phyloP scores from a whole-genome alignment of 768 basidiomycete species.

The button mushroom (Agaricus bisporus) region DNA sequence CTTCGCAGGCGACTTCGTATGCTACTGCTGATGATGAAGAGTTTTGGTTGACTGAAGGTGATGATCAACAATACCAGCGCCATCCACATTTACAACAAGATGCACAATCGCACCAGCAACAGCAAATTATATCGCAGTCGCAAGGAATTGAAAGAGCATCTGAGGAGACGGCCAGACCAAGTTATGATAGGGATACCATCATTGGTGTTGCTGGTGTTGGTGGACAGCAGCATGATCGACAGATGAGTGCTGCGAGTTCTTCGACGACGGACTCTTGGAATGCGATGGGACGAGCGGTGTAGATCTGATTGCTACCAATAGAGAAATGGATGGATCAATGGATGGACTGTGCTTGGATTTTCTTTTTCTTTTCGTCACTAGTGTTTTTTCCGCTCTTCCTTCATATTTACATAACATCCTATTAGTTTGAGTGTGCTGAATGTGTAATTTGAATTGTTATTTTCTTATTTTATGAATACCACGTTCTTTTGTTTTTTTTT shows the following conservation, averaged over 20 bases:
- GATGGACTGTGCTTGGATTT: slow-evolving; percentile 12
- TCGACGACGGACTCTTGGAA: slow-evolving; percentile 27
- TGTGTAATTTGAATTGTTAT: slow-evolving; percentile 9
- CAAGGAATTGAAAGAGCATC: not conserved
- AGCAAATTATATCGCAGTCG: not conserved
- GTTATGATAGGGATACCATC: slow-evolving; percentile 24
- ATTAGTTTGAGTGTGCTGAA: slow-evolving; percentile 5
- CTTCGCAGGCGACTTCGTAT: slow-evolving; percentile 1
- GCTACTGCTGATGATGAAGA: slow-evolving; percentile 37
- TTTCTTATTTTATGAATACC: not conserved
- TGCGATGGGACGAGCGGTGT: slow-evolving; percentile 32
- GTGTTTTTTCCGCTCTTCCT: not conserved
- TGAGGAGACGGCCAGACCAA: slow-evolving; percentile 9
- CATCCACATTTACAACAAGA: not conserved
- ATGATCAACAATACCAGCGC: not conserved
- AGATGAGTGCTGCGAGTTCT: slow-evolving; percentile 18
- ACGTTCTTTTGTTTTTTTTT: not conserved
- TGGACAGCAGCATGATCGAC: slow-evolving; percentile 19
- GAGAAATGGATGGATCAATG: slow-evolving; percentile 18
- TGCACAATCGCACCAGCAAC: slow-evolving; percentile 7
- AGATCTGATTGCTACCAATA: no score
- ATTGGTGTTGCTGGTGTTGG: slow-evolving; percentile 12
- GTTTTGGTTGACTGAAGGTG: slow-evolving; percentile 20
- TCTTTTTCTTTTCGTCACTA: slow-evolving; percentile 11
- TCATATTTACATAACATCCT: not conserved